phyloP scores from a whole-genome alignment of 768 basidiomycete species.

The Podaxis sp. region DNA sequence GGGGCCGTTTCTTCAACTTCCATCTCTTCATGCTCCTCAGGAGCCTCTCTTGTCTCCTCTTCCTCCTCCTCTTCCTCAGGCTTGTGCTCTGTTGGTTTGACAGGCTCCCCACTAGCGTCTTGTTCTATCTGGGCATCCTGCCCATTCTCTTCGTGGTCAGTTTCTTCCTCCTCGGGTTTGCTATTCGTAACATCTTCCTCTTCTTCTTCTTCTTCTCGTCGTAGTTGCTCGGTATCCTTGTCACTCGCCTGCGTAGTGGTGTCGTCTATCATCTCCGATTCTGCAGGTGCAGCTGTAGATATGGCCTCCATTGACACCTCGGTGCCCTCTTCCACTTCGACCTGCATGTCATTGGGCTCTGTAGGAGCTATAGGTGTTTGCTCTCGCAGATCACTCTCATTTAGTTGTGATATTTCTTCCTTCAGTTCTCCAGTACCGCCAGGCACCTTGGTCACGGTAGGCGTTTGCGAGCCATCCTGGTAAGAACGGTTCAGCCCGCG shows the following conservation, averaged over 20 bases:
- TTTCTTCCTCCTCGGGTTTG: conserved; percentile 18
- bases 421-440: not conserved
- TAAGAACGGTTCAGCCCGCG: not conserved
- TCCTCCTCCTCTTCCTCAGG: conserved; percentile 25
- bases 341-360: not conserved
- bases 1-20: conserved; percentile 1
- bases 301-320: not conserved
- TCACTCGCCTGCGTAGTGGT: conserved; percentile 6
- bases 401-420: not conserved
- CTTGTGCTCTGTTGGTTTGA: conserved; percentile 1
- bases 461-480: conserved; percentile 7
- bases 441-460: not conserved
- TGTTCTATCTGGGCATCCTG: not conserved
- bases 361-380: not conserved
- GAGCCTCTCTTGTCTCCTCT: conserved; percentile 18
- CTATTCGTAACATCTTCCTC: conserved; percentile 15
- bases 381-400: not conserved
- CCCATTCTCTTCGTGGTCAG: conserved; percentile 18
- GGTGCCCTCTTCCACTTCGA: not conserved
- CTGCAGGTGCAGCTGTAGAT: not conserved
- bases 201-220: conserved; percentile 21
- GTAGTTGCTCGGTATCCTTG: conserved; percentile 10
- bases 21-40: conserved; percentile 17
- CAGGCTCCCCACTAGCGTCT: not conserved
- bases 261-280: conserved; percentile 10